Base-by-base conservation (phyloP, 169 alveolate genomes). In the Plasmodium reichenowi region DNA sequence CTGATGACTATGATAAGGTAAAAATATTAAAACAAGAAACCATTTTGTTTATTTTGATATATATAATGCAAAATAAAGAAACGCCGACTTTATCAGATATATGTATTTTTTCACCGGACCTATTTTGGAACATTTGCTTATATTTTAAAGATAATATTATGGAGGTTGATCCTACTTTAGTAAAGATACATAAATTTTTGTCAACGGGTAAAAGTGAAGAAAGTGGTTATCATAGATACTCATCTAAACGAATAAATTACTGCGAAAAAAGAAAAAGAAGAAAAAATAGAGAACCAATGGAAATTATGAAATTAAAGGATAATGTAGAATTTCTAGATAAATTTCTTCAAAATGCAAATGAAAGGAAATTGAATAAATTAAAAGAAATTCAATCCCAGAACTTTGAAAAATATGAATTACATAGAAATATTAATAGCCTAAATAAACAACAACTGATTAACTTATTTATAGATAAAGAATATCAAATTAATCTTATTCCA, bases 311-410 rank as follows among this genome's bases (percentile, higher is more conserved):
- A 32, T 29, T 70, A 24, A 83, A 83, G 20, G 91, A 83, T 29
- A 68, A 60, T 24, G 91, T 83, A 12, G 68, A 64, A 20, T 83
- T 83, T 63, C 13, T 83, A 24, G 85, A 71, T 15, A 83, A 71
- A 83, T 83, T 68, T 63, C 85, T 83, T 22, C 86, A 83, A 70
- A 70, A 47, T 47, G 66, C 70, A n/a, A 83, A 83, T 68, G 85
- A 58, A 15, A 73, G 12, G 22, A 83, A 83, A 73, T 8, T 70
- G 58, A 71, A 68, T 48, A 83, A 52, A 71, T 62, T 83, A 59
- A 70, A 83, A 24, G 47, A 24, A 24, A 58, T 70, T 9, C 60
- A 71, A 63, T 54, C 20, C 20, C 86, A 83, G 24, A 56, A 70
- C 52, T 56, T 68, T 50, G 72, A 32, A 68, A 83, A 83, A 24